Percentiles rank a stretch among this genome's conserved stretches.
phyloP scores from a whole-genome alignment of 345 rosid species.

The Eucalyptus tenuipes region DNA sequence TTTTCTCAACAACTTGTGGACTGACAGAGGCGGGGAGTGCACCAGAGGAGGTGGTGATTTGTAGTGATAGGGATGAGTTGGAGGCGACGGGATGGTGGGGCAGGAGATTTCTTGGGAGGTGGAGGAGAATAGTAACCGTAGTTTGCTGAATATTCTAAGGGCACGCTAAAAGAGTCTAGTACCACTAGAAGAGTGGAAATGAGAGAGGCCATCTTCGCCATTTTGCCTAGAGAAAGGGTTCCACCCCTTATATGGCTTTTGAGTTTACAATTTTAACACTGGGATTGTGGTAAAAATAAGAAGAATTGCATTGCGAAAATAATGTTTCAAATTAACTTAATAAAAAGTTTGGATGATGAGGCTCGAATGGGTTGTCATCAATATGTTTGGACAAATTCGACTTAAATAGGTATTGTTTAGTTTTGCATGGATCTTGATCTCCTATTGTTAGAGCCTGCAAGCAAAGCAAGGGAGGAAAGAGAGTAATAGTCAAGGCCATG shows the following conservation, averaged over 20 bases:
- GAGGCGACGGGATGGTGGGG: conserved; percentile 11
- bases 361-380: no score
- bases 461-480: neutral
- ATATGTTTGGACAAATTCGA: neutral
- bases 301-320: neutral
- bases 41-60: conserved; percentile 10
- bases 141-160: conserved; percentile 20
- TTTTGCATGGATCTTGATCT: neutral
- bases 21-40: neutral
- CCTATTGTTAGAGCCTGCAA: neutral
- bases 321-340: neutral
- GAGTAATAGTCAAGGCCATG: neutral
- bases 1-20: no score
- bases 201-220: conserved; percentile 21
- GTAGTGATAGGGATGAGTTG: neutral
- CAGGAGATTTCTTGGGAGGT: conserved; percentile 4
- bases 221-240: neutral
- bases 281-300: neutral
- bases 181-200: conserved; percentile 29
- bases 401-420: neutral
- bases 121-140: conserved; percentile 7
- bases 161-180: conserved; percentile 27
- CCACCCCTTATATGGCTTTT: conserved; percentile 46
- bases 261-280: neutral
- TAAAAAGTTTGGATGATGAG: no score